Evolutionary conservation across 1,139 yeast species (phyloP).

Genomic region (Geotrichum klebahnii): DNA sequence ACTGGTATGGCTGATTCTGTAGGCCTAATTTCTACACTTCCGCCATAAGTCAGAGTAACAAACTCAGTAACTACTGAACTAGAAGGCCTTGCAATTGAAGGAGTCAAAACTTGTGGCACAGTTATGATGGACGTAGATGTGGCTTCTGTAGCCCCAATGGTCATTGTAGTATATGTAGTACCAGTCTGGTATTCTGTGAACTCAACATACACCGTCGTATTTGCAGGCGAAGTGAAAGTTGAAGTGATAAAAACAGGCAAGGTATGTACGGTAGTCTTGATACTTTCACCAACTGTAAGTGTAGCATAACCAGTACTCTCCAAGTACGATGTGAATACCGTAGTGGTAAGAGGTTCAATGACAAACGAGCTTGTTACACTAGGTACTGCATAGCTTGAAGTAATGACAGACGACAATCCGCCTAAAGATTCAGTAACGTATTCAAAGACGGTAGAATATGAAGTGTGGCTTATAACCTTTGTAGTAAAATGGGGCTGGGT

Average conservation of each 20-base stretch:
- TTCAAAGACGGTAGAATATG: not conserved
- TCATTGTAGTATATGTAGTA: not conserved
- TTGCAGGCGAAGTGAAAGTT: not conserved
- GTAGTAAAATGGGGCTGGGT: not conserved
- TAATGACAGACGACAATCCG: not conserved
- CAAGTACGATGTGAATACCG: not conserved
- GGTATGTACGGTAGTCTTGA: not conserved
- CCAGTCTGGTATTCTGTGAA: not conserved
- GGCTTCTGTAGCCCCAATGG: not conserved
- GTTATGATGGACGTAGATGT: not conserved
- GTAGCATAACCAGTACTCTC: not conserved
- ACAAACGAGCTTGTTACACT: not conserved
- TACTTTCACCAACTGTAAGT: not conserved
- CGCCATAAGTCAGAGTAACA: not conserved
- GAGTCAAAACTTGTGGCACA: not conserved
- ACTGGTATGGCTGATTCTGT: not conserved
- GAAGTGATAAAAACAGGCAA: not conserved
- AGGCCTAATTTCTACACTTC: not conserved
- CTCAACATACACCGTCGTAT: not conserved
- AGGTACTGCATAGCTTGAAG: not conserved
- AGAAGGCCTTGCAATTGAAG: not conserved
- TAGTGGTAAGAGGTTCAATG: not conserved
- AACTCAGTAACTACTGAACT: not conserved
- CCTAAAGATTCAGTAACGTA: no score
- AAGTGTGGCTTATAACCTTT: not conserved